These are phyloP conservation scores for Vaccinium vitisidaea DNA, from an alignment of 148 eudicot genomes.

Conservation along the genomic window DNA sequence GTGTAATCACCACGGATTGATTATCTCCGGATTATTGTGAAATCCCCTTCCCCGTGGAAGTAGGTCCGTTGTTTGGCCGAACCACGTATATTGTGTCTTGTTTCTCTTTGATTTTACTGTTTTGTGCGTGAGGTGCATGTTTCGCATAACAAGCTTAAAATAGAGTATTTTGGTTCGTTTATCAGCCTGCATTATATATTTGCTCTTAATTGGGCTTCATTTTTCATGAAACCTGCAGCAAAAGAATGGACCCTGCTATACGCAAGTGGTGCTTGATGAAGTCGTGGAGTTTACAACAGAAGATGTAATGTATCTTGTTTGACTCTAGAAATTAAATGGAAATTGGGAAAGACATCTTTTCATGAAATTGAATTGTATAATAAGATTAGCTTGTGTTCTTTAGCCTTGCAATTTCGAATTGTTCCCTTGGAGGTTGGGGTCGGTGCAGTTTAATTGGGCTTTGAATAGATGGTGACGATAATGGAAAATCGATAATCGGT, in stretches of 20 bases:
- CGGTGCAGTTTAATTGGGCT: neutral
- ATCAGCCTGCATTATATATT: neutral
- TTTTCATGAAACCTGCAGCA: constrained; percentile 45
- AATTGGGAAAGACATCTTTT: neutral
- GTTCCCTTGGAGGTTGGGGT: neutral
- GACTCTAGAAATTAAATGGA: constrained; percentile 19
- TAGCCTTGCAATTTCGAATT: neutral
- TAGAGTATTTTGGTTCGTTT: neutral
- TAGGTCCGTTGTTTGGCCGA: no score
- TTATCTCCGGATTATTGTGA: no score
- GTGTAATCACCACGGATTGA: no score
- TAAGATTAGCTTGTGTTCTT: neutral
- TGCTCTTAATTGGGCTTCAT: neutral
- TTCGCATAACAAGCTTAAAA: no score
- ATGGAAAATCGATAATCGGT: neutral
- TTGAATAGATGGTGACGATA: neutral
- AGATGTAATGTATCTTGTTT: constrained; percentile 20
- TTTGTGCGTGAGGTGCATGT: no score
- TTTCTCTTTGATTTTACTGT: no score
- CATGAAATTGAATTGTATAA: constrained; percentile 12
- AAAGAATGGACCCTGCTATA: constrained; percentile 89
- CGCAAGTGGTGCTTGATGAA: constrained; percentile 71
- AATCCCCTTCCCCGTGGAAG: no score
- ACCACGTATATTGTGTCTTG: no score
- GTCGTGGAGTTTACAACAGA: constrained; percentile 18